Evolutionary conservation across 2,329 filamentous ascomycete species (phyloP).

Genomic region (Neonectria sp.): DNA sequence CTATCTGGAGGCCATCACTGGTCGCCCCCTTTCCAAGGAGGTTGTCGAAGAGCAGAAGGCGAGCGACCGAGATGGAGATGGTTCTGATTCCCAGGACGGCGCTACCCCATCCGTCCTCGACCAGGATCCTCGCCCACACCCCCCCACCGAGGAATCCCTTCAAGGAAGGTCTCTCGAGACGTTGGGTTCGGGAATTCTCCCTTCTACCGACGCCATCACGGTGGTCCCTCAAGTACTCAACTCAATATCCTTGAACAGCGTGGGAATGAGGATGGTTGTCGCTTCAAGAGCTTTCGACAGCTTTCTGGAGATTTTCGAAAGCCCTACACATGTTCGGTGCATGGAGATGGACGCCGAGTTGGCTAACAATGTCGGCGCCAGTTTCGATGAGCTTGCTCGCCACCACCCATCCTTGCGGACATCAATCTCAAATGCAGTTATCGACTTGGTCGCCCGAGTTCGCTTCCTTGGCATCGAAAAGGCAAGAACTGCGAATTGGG

Average conservation of each 20-base stretch:
- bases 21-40: constrained; percentile 58
- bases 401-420: constrained; percentile 90
- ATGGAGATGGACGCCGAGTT: constrained; percentile 82
- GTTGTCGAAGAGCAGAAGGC: constrained; percentile 49
- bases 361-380: constrained; percentile 81
- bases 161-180: constrained; percentile 59
- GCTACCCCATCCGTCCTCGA: constrained; percentile 57
- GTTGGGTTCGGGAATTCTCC: constrained; percentile 81
- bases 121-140: constrained; percentile 63
- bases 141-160: constrained; percentile 67
- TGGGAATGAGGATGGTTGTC: constrained; percentile 89
- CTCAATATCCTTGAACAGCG: constrained; percentile 92
- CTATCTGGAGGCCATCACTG: constrained; percentile 86
- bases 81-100: constrained; percentile 56
- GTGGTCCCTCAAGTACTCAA: constrained; percentile 91
- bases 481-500: constrained; percentile 78
- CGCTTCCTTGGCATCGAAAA: constrained; percentile 80
- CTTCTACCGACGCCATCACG: constrained; percentile 90
- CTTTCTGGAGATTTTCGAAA: constrained; percentile 98
- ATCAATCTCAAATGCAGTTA: constrained; percentile 86
- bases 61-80: constrained; percentile 51
- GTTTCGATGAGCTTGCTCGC: constrained; percentile 94
- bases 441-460: constrained; percentile 90
- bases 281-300: constrained; percentile 85
- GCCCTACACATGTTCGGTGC: constrained; percentile 86